Conservation (phyloP, 2,329 filamentous ascomycete genomes). For the Emmonsiellopsis sp. region DNA sequence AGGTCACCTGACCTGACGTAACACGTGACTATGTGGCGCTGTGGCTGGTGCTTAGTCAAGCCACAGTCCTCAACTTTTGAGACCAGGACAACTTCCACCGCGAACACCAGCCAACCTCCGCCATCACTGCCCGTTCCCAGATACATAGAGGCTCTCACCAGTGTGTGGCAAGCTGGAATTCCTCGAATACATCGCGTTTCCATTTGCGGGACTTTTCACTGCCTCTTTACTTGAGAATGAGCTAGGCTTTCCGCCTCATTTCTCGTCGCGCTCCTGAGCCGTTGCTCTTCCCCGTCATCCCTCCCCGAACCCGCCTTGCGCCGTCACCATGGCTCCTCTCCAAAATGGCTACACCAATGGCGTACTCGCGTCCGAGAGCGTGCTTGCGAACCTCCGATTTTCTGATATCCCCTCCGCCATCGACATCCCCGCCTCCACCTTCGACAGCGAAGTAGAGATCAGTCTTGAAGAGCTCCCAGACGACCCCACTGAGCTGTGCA, state of each 20-base stretch:
- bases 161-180: neutral
- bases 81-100: too few relatives aligned
- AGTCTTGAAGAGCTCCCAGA: constrained; percentile 85
- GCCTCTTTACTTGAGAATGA: neutral
- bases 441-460: constrained; percentile 72
- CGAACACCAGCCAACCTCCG: too few relatives aligned
- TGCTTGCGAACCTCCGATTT: constrained; percentile 41
- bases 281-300: neutral
- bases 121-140: too few relatives aligned
- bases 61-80: neutral
- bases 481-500: constrained; percentile 90
- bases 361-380: constrained; percentile 23
- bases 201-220: neutral
- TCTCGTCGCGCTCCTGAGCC: neutral
- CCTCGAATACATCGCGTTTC: neutral
- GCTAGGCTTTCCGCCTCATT: neutral
- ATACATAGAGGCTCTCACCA: too few relatives aligned
- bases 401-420: constrained; percentile 54
- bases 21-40: neutral
- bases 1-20: neutral
- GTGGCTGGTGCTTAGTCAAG: neutral
- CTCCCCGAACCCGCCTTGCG: neutral
- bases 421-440: constrained; percentile 54
- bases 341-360: constrained; percentile 46
- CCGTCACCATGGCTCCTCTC: constrained; percentile 40